A percentile compares a stretch with the other conserved stretches of the same genome.
Conservation (phyloP, 1,284 basidiomycete genomes). For the Hemileia vastatrix region DNA sequence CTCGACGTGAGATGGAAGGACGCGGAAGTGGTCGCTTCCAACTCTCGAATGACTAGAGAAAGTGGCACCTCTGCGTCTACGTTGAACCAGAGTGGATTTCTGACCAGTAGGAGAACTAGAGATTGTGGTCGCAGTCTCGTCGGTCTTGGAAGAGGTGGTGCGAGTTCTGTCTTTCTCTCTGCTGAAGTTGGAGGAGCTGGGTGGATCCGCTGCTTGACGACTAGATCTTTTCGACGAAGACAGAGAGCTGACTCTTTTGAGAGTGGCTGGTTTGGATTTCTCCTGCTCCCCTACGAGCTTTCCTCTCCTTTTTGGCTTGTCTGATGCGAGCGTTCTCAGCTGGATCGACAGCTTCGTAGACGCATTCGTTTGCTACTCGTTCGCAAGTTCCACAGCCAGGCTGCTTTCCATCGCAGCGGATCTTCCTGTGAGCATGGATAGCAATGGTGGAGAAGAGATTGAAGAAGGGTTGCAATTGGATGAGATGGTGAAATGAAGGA, state of each 20-base stretch:
- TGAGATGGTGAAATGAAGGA: neutral
- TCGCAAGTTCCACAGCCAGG: slow-evolving; percentile 3
- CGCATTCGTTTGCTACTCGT: neutral
- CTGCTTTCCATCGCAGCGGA: slow-evolving; percentile 8
- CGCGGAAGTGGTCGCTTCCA: neutral
- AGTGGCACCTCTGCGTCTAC: neutral
- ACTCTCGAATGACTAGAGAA: neutral
- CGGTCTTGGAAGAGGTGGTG: neutral
- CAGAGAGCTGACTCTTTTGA: neutral
- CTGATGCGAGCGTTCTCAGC: neutral
- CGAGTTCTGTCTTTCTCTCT: neutral
- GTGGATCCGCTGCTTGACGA: no score
- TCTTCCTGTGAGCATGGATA: slow-evolving; percentile 8
- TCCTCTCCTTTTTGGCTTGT: neutral
- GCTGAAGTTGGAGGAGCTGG: no score
- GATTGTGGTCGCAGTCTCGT: neutral
- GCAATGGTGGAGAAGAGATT: neutral
- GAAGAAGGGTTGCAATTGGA: neutral
- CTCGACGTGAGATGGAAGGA: neutral
- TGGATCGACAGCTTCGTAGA: slow-evolving; percentile 5
- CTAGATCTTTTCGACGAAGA: neutral
- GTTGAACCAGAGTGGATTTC: neutral
- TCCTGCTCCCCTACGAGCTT: neutral
- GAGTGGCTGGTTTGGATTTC: neutral
- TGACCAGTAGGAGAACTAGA: neutral